Evolutionary conservation across 2,329 filamentous ascomycete species (phyloP).

Genomic region (Epichloe sibirici): DNA sequence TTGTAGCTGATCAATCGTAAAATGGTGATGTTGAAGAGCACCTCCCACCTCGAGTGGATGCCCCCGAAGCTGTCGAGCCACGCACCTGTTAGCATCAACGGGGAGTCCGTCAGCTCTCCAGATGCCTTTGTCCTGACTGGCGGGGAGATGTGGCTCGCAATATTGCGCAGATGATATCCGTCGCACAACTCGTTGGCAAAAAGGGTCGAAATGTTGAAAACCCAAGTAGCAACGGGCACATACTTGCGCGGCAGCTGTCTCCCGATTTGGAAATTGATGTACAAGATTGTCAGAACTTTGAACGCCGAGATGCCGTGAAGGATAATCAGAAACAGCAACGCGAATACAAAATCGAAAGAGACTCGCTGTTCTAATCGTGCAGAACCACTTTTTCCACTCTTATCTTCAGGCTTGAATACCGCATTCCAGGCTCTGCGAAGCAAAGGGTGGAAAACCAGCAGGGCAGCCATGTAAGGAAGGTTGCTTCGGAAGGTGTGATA

Average conservation of each 20-base stretch:
- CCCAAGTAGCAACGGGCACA: constrained; percentile 70
- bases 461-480: constrained; percentile 63
- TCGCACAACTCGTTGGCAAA: constrained; percentile 80
- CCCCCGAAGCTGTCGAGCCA: constrained; percentile 73
- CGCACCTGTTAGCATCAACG: constrained; percentile 47
- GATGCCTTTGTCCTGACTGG: background rate
- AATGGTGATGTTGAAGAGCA: constrained; percentile 95
- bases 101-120: constrained; percentile 19
- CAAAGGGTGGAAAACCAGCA: constrained; percentile 69
- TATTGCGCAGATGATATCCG: constrained; percentile 60
- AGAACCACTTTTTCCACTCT: constrained; percentile 32
- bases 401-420: constrained; percentile 27
- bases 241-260: constrained; percentile 57
- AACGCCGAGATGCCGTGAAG: constrained; percentile 76
- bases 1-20: constrained; percentile 93
- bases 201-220: constrained; percentile 73
- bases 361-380: constrained; percentile 55
- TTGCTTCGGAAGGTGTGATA: constrained; percentile 79
- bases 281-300: constrained; percentile 73
- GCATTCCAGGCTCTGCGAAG: constrained; percentile 60
- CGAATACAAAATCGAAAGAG: constrained; percentile 74
- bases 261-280: constrained; percentile 68
- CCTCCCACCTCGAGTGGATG: constrained; percentile 82
- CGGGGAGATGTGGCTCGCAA: constrained; percentile 41
- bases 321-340: constrained; percentile 61